A percentile compares a stretch with the other conserved stretches of the same genome.
phyloP scores from a whole-genome alignment of 805 yeast genomes.

The Saturnispora dispora region DNA sequence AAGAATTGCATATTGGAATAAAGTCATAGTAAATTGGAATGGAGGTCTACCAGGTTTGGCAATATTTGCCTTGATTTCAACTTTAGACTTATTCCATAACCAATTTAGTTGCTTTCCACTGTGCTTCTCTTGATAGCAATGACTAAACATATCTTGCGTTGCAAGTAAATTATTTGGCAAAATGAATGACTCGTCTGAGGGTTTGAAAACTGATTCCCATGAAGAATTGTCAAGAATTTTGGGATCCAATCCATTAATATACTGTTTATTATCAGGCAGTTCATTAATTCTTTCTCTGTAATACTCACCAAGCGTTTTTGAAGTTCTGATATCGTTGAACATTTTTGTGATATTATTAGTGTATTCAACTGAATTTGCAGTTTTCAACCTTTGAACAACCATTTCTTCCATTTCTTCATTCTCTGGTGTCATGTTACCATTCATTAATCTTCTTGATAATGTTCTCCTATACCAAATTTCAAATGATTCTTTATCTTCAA shows the following conservation, averaged over 20 bases:
- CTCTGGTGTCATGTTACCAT: slow-evolving; percentile 65
- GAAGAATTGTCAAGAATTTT: slow-evolving; percentile 26
- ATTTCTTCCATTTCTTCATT: slow-evolving; percentile 79
- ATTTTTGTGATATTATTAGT: slow-evolving; percentile 89
- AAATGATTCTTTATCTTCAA: slow-evolving; percentile 91
- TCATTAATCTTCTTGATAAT: slow-evolving; percentile 78
- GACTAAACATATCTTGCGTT: slow-evolving; percentile 58
- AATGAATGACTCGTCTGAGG: slow-evolving; percentile 34
- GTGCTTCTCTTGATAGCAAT: slow-evolving; percentile 65
- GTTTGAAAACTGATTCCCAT: slow-evolving; percentile 26
- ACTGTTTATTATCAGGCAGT: slow-evolving; percentile 13
- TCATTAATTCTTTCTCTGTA: slow-evolving; percentile 22
- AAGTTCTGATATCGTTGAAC: slow-evolving; percentile 89
- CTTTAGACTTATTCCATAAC: slow-evolving; percentile 93
- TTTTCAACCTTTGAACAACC: slow-evolving; percentile 77
- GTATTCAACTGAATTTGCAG: slow-evolving; percentile 85
- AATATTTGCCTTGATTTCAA: slow-evolving; percentile 81
- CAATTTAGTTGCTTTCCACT: slow-evolving; percentile 85
- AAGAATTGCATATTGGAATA: slow-evolving; percentile 80
- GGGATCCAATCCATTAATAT: slow-evolving; percentile 25
- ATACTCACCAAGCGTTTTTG: slow-evolving; percentile 57
- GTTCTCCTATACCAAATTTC: slow-evolving; percentile 86
- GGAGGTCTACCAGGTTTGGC: slow-evolving; percentile 77
- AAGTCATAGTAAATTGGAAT: slow-evolving; percentile 68
- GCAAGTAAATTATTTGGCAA: slow-evolving; percentile 61